Percentiles rank a stretch among this genome's conserved stretches.
These are phyloP conservation scores for Eucalyptus sideroxylon DNA, from an alignment of 345 rosid species.

Conservation along the genomic window DNA sequence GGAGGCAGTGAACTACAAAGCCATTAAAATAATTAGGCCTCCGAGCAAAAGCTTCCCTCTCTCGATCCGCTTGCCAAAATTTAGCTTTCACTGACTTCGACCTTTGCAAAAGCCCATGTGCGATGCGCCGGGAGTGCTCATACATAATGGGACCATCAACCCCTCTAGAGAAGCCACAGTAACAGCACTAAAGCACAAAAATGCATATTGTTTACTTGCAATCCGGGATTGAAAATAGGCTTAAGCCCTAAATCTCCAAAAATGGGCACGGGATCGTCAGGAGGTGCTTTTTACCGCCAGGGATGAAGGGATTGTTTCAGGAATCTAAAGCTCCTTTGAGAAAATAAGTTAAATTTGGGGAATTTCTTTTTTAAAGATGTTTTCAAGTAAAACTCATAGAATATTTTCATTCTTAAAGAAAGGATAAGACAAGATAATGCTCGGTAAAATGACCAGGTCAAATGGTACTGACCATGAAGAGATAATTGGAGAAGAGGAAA, in stretches of 20 bases:
- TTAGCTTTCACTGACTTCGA: not conserved
- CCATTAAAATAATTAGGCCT: not conserved
- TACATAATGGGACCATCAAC: not conserved
- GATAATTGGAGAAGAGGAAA: not conserved
- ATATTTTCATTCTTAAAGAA: too few species aligned
- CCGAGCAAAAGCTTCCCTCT: not conserved
- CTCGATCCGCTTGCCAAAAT: not conserved
- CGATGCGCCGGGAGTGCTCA: not conserved
- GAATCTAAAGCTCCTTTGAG: too few species aligned
- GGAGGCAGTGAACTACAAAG: not conserved
- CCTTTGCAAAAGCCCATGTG: not conserved
- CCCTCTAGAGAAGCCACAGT: not conserved
- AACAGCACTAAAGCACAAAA: not conserved
- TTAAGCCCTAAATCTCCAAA: not conserved
- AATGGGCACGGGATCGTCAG: not conserved
- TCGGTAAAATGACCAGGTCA: not conserved
- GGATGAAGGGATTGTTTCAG: too few species aligned
- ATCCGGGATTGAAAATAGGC: rapidly evolving
- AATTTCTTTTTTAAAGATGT: too few species aligned
- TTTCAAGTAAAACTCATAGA: not conserved
- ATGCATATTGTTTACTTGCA: not conserved
- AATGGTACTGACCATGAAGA: not conserved
- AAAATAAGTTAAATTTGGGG: too few species aligned
- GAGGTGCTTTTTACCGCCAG: too few species aligned
- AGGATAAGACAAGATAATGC: not conserved